phyloP scores from a whole-genome alignment of 108 stramenopile genomes.

The Epithemia pelagica region DNA sequence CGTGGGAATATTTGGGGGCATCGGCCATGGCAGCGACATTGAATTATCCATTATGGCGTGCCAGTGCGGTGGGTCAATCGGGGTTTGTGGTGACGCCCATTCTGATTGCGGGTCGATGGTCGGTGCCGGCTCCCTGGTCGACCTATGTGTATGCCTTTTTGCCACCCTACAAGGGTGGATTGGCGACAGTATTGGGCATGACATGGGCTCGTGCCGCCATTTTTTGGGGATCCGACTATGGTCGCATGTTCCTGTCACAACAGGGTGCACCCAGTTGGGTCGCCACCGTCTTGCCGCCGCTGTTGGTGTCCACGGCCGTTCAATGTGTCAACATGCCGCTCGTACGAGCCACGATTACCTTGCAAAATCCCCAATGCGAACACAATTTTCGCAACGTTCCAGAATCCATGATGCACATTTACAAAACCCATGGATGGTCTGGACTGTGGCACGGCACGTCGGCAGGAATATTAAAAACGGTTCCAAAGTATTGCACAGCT shows the following conservation, averaged over 20 bases:
- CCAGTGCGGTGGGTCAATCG: constrained; percentile 70
- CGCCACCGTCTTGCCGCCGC: constrained; percentile 73
- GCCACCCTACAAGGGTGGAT: constrained; percentile 92
- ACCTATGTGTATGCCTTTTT: constrained; percentile 85
- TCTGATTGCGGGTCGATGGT: constrained; percentile 19
- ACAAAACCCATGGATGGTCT: constrained; percentile 54
- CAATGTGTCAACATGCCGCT: constrained; percentile 94
- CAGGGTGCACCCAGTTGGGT: constrained; percentile 17
- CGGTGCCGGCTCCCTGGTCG: constrained; percentile 22
- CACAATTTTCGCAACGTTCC: constrained; percentile 56
- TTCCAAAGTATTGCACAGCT: constrained; percentile 95
- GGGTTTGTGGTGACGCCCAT: constrained; percentile 56
- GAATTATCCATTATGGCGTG: constrained; percentile 81
- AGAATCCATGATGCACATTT: constrained; percentile 66
- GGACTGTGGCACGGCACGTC: constrained; percentile 90
- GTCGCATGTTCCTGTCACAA: constrained; percentile 43
- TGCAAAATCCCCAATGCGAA: constrained; percentile 73
- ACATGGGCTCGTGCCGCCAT: constrained; percentile 97
- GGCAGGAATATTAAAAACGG: constrained; percentile 96
- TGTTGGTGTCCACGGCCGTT: constrained; percentile 73
- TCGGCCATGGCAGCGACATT: constrained; percentile 61
- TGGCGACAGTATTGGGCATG: constrained; percentile 90
- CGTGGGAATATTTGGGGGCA: constrained; percentile 63
- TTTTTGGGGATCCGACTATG: constrained; percentile 88
- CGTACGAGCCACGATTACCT: constrained; percentile 84